Percentiles rank a stretch among this genome's conserved stretches.
Evolutionary conservation across 345 rosid species (phyloP).

Genomic region (Psidium guajava): DNA sequence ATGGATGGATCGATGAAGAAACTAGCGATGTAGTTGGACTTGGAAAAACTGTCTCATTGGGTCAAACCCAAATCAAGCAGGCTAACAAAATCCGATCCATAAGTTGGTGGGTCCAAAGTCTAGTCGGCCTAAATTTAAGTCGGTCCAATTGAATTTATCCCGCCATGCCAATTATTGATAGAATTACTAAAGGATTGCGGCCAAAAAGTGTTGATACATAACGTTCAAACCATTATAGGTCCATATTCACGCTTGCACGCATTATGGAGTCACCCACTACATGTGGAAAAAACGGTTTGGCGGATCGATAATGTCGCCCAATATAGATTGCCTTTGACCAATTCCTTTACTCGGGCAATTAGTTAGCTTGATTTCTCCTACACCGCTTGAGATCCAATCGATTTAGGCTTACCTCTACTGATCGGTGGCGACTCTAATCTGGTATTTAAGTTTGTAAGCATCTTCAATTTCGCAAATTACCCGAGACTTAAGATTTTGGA

Average conservation of each 20-base stretch:
- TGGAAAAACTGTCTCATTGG: neutral
- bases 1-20: neutral
- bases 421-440: accelerated
- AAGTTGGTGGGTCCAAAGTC: neutral
- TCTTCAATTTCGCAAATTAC: neutral
- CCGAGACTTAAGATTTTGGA: neutral
- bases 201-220: too few relatives aligned
- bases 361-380: neutral
- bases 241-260: neutral
- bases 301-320: neutral
- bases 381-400: neutral
- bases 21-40: neutral
- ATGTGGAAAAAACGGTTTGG: neutral
- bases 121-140: neutral
- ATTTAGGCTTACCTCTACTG: neutral
- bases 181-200: too few relatives aligned
- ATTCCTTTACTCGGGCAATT: neutral
- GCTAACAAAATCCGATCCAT: neutral
- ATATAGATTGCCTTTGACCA: neutral
- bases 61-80: neutral
- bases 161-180: neutral
- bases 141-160: neutral
- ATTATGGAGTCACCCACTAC: neutral
- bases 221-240: neutral
- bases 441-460: neutral